These are phyloP conservation scores for Botrytis fabae DNA, from an alignment of 2,329 filamentous ascomycete species.

Conservation along the genomic window DNA sequence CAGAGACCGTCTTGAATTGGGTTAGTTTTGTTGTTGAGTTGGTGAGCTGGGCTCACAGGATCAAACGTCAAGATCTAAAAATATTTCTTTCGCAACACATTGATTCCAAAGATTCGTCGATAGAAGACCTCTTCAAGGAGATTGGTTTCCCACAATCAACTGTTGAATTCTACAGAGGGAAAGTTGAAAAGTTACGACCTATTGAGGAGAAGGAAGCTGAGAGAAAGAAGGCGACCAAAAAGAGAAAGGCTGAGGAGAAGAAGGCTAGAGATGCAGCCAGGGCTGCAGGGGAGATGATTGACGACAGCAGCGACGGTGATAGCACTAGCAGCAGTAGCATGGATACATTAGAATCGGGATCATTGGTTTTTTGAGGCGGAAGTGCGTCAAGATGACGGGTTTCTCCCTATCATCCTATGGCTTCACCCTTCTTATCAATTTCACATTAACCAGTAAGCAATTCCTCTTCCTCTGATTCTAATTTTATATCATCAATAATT, in stretches of 20 bases:
- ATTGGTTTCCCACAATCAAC: slow-evolving; percentile 2
- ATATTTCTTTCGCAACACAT: not conserved
- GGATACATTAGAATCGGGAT: not conserved
- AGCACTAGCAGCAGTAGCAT: not conserved
- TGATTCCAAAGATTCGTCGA: not conserved
- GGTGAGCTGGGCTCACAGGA: slow-evolving; percentile 5
- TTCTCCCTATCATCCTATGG: not conserved
- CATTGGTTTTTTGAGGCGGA: not conserved
- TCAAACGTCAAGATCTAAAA: not conserved
- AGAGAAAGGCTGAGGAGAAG: not conserved
- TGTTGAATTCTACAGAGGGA: not conserved
- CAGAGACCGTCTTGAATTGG: slow-evolving; percentile 22
- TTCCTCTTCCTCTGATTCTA: not conserved
- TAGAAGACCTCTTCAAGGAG: slow-evolving; percentile 7
- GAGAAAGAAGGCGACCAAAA: not conserved
- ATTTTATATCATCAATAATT: not conserved
- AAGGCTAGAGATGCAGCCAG: not conserved
- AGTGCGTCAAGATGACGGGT: too few species aligned
- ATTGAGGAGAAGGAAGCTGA: not conserved
- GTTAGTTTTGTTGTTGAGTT: slow-evolving; percentile 5
- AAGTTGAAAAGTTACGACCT: not conserved
- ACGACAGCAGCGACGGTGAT: not conserved
- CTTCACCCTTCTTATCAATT: not conserved
- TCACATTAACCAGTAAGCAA: not conserved
- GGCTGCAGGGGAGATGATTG: not conserved